Evolutionary conservation across 106 monocot species (phyloP).

Genomic region (Apostasia ramifera): DNA sequence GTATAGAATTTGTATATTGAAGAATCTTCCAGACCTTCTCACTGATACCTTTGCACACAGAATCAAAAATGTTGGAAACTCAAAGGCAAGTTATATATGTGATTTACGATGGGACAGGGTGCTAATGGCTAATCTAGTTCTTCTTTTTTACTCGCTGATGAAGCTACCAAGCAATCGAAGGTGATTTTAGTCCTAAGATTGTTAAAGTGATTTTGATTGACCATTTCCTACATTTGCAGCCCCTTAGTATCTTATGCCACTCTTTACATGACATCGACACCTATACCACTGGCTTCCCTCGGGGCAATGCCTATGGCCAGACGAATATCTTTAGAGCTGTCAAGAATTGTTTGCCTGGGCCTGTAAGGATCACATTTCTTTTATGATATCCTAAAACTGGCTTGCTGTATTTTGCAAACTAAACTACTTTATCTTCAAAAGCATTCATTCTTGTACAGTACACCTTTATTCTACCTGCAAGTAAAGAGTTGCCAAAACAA

Average conservation of each 20-base stretch:
- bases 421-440: not conserved
- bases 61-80: slow-evolving; percentile 76
- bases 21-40: not conserved
- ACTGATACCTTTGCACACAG: slow-evolving; percentile 29
- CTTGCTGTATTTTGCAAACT: not conserved
- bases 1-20: not conserved
- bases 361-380: slow-evolving; percentile 56
- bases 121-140: not conserved
- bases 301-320: slow-evolving; percentile 77
- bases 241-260: slow-evolving; percentile 86
- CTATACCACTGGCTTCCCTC: slow-evolving; percentile 85
- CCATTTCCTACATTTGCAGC: slow-evolving; percentile 42
- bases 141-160: not conserved
- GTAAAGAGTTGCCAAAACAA: slow-evolving; percentile 85
- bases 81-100: slow-evolving; percentile 56
- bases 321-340: slow-evolving; percentile 85
- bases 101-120: not conserved
- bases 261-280: slow-evolving; percentile 78
- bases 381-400: not conserved
- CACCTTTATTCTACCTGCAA: slow-evolving; percentile 91
- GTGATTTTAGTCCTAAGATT: not conserved
- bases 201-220: slow-evolving; percentile 2
- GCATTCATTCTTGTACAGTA: slow-evolving; percentile 47
- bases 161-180: slow-evolving; percentile 1
- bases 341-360: slow-evolving; percentile 85